Evolutionary conservation across 2,329 filamentous ascomycete species (phyloP).

Genomic region (Salinomyces thailandicus): DNA sequence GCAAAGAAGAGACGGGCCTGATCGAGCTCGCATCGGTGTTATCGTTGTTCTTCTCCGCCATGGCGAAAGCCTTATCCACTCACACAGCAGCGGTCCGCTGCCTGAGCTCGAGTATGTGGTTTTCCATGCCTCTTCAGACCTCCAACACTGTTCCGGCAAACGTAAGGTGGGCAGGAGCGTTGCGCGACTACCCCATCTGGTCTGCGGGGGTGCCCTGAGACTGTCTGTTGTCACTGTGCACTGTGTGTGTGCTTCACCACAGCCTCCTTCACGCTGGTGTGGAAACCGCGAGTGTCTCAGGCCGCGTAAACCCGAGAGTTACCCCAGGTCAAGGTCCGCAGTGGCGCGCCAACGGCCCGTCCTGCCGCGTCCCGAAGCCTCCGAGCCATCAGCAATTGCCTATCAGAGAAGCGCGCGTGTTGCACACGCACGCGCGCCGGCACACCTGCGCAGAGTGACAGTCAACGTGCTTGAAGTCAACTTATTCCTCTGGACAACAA

Average conservation of each 20-base stretch:
- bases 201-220: too few species aligned
- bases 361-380: background rate
- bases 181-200: too few species aligned
- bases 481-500: too few species aligned
- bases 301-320: background rate
- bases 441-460: too few species aligned
- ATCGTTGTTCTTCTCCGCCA: slow-evolving; percentile 26
- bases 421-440: too few species aligned
- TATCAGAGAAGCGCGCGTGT: too few species aligned
- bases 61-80: background rate
- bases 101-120: background rate
- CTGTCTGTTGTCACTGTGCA: too few species aligned
- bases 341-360: background rate
- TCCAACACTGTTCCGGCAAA: background rate
- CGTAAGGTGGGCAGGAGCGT: too few species aligned
- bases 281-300: background rate
- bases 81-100: background rate
- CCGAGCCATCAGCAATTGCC: too few species aligned
- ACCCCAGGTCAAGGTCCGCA: background rate
- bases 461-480: too few species aligned
- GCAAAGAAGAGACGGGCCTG: slow-evolving; percentile 70
- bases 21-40: slow-evolving; percentile 69
- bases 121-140: background rate
- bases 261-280: too few species aligned
- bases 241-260: too few species aligned